A percentile compares a stretch with the other conserved stretches of the same genome.
Conservation (phyloP, 2,329 filamentous ascomycete genomes). For the Colletotrichum sp. region DNA sequence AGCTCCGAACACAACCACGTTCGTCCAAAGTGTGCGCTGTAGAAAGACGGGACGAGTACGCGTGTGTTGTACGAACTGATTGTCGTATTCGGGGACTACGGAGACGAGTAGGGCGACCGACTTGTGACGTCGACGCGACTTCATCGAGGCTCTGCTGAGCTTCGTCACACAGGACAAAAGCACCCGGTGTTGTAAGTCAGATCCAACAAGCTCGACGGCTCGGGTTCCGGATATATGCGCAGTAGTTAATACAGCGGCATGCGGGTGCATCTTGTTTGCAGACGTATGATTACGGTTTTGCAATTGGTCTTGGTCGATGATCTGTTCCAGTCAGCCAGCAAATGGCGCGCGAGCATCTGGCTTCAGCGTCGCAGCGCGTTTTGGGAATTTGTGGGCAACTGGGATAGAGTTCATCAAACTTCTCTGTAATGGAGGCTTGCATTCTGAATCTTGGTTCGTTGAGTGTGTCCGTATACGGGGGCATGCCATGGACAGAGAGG, state of each 20-base stretch:
- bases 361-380: background rate
- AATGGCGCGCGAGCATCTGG: background rate
- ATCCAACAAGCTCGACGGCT: background rate
- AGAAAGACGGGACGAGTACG: background rate
- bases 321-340: background rate
- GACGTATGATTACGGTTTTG: background rate
- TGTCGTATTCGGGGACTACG: background rate
- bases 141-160: background rate
- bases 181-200: background rate
- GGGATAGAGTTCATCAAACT: slow-evolving; percentile 9
- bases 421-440: background rate
- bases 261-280: background rate
- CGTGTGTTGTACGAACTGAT: background rate
- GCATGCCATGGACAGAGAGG: background rate
- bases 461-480: background rate
- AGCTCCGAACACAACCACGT: background rate
- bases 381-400: background rate
- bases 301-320: background rate
- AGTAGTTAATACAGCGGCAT: background rate
- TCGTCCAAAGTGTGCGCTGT: background rate
- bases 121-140: background rate
- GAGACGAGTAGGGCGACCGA: background rate
- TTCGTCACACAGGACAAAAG: background rate
- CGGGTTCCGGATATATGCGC: background rate
- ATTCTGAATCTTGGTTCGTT: background rate